A percentile compares a stretch with the other conserved stretches of the same genome.
Evolutionary conservation across 2,329 filamentous ascomycete genomes (phyloP).

Genomic region (Colletotrichum cereale): DNA sequence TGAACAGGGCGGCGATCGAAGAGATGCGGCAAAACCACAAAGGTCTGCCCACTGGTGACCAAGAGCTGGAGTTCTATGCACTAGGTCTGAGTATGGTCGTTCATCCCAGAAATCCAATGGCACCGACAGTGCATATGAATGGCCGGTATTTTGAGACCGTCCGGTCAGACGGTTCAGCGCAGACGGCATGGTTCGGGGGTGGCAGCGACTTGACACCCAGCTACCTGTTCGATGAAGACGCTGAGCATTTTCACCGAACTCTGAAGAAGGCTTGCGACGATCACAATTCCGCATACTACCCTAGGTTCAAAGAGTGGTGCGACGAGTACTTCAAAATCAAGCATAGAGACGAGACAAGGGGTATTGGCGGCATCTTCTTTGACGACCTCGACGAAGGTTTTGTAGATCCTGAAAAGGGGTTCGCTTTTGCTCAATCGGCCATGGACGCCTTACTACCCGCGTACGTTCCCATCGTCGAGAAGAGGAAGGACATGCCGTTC

Average conservation of each 20-base stretch:
- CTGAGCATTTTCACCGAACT: constrained; percentile 92
- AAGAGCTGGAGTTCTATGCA: neutral
- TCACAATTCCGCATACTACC: constrained; percentile 91
- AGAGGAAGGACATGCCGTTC: constrained; percentile 90
- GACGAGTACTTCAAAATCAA: constrained; percentile 97
- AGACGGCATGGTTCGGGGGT: constrained; percentile 98
- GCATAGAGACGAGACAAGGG: constrained; percentile 87
- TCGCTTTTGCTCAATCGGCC: constrained; percentile 87
- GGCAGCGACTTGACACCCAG: constrained; percentile 92
- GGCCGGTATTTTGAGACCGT: constrained; percentile 98
- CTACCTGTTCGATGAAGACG: constrained; percentile 97
- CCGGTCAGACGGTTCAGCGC: constrained; percentile 80
- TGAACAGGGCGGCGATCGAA: constrained; percentile 86
- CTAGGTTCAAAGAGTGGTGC: constrained; percentile 97
- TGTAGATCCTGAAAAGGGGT: constrained; percentile 87
- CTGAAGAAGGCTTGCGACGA: constrained; percentile 93
- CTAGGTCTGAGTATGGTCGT: constrained; percentile 84
- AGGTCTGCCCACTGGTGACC: neutral
- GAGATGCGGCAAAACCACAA: constrained; percentile 80
- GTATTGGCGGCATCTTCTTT: constrained; percentile 97
- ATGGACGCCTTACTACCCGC: constrained; percentile 88
- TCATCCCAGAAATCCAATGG: constrained; percentile 94
- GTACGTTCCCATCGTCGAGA: constrained; percentile 91
- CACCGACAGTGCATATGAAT: constrained; percentile 97
- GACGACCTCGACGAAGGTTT: constrained; percentile 92